Base-by-base conservation (phyloP, 192 early-diverging fungal genomes). In the Podila horticola region DNA sequence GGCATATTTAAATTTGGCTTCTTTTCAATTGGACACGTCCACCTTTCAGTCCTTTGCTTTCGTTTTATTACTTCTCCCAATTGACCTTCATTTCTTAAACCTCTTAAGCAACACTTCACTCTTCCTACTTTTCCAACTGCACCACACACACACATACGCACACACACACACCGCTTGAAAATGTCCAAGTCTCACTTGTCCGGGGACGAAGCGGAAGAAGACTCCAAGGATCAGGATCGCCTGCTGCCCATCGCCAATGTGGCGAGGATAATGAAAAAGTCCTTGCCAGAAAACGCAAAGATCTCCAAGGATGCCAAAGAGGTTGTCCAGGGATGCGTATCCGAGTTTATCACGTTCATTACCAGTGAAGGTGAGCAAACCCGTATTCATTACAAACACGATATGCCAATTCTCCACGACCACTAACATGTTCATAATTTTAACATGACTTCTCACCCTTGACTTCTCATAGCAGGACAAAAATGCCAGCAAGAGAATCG, bases 251-350 rank as follows among this genome's bases (percentile, higher is more conserved):
- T 95, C 62, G 97, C 96, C 71, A 93, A 93, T 81, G 97, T 98
- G 34, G 93, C 96, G 5, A 86, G 97, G 58, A 94, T 98, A 50
- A 98, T 98, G 96, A 98, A 98, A 77, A 84, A 91, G 31, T 93
- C 95, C 8, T 86, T 98, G 48, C 96, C 97, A 1, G 95, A 95
- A 19, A 98, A 95, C 81, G 94, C 95, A 49, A 98, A 98, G 69
- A 95, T 98, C 41, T 94, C 96, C 20, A 97, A 97, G 71, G 97
- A 98, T 62, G 96, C 97, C 41, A 98, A 98, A 74, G 95, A 95
- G 62, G 94, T 93, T 59, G 90, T 96, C 0, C 92, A 95, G 84
- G 97, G 97, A 68, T 98, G 97, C 75, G 97, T 97, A 11, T 94
- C 93, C 26, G 97, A 98, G 85, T 98, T 98, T 75, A 97, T 98